A percentile compares a stretch with the other conserved stretches of the same genome.
phyloP scores from a whole-genome alignment of 1,284 basidiomycete species.

The Cystobasidium sp. region DNA sequence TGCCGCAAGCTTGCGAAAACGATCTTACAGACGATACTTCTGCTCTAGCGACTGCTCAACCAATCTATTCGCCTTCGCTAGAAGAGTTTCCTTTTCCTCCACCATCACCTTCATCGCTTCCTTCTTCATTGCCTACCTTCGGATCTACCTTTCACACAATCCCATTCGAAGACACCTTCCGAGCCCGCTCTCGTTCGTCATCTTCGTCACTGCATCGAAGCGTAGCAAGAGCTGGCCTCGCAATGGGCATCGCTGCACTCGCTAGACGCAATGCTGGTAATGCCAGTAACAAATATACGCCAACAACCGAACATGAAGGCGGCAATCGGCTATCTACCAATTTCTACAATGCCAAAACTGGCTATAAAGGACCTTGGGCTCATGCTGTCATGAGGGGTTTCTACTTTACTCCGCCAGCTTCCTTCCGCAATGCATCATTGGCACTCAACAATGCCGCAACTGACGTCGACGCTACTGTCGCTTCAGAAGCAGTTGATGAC shows the following conservation, averaged over 20 bases:
- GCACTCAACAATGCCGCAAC: not conserved
- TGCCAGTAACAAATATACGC: too few relatives aligned
- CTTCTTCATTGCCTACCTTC: conserved; percentile 6
- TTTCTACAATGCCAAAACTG: conserved; percentile 39
- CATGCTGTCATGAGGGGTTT: conserved; percentile 42
- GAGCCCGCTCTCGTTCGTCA: conserved; percentile 20
- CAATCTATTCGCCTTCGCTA: conserved; percentile 22
- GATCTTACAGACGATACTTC: not conserved
- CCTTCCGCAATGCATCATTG: not conserved
- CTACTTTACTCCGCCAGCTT: conserved; percentile 33
- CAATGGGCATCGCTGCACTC: not conserved
- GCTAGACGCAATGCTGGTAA: not conserved
- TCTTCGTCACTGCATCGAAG: not conserved
- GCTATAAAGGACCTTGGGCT: conserved; percentile 38
- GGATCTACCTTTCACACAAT: not conserved
- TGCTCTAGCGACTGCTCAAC: not conserved
- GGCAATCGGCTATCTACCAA: conserved; percentile 22
- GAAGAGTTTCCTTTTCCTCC: conserved; percentile 30
- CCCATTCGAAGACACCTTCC: conserved; percentile 9
- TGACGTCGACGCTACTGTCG: not conserved
- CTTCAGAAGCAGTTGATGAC: not conserved
- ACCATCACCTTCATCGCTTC: conserved; percentile 9
- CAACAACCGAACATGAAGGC: not conserved
- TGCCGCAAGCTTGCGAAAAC: not conserved
- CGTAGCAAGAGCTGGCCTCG: conserved; percentile 13